Percentiles rank a stretch among this genome's conserved stretches.
Evolutionary conservation across 345 rosid genomes (phyloP).

Genomic region (Pistacia vera): DNA sequence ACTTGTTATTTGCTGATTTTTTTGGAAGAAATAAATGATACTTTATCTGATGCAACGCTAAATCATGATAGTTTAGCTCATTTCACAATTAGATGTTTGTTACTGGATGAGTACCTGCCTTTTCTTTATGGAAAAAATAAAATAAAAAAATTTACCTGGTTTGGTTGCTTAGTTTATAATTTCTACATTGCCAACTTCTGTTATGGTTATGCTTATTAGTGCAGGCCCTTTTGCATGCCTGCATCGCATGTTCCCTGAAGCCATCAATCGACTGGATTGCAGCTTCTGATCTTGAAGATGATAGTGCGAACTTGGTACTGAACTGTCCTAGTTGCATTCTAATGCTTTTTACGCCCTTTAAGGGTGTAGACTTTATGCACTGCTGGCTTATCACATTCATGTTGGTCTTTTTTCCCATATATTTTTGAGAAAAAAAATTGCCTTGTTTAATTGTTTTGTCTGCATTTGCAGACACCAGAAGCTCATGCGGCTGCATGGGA

Average conservation of each 20-base stretch:
- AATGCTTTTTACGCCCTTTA: too few relatives aligned
- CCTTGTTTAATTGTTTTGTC: slow-evolving; percentile 8
- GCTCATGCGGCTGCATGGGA: slow-evolving; percentile 88
- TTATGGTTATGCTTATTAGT: slow-evolving; percentile 16
- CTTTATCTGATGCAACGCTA: not conserved
- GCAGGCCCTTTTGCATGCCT: slow-evolving; percentile 97
- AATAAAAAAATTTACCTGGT: not conserved
- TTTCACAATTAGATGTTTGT: not conserved
- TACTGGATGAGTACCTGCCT: not conserved
- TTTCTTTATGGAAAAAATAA: not conserved
- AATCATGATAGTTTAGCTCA: slow-evolving; percentile 6
- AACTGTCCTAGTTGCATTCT: slow-evolving; percentile 11
- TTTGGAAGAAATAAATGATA: not conserved
- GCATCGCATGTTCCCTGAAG: slow-evolving; percentile 84
- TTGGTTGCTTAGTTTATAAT: slow-evolving; percentile 15
- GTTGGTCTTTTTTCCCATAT: not conserved
- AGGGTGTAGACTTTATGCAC: too few relatives aligned
- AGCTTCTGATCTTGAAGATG: slow-evolving; percentile 97
- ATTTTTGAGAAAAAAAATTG: not conserved
- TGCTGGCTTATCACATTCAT: too few relatives aligned
- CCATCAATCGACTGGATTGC: slow-evolving; percentile 92
- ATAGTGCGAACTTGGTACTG: slow-evolving; percentile 63
- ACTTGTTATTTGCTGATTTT: not conserved
- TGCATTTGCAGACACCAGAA: slow-evolving; percentile 70
- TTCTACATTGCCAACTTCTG: not conserved